These are phyloP conservation scores for Leccinum disarticulatum DNA, from an alignment of 768 basidiomycete genomes.

Conservation along the genomic window DNA sequence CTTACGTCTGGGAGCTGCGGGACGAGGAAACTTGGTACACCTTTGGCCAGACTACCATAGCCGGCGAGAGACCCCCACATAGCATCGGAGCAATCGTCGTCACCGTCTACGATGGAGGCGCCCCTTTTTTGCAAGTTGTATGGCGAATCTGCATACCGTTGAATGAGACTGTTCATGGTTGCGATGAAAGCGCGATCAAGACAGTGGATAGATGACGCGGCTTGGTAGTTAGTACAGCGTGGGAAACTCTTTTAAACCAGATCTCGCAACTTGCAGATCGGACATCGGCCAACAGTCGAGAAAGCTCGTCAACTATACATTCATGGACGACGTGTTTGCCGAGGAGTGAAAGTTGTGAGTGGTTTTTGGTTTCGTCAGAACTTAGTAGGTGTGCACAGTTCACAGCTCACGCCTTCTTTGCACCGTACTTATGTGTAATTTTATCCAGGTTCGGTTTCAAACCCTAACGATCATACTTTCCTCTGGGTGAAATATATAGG, in stretches of 20 bases:
- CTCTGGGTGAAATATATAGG: neutral
- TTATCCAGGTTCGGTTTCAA: no score
- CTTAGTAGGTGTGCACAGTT: no score
- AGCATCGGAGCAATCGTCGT: constrained; percentile 63
- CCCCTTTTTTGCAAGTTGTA: constrained; percentile 49
- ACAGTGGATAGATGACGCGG: constrained; percentile 32
- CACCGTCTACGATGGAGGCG: constrained; percentile 50
- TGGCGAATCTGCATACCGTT: constrained; percentile 63
- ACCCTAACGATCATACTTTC: no score
- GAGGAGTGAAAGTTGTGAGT: no score
- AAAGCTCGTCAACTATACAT: no score
- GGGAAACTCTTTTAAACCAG: no score
- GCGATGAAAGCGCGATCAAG: constrained; percentile 17
- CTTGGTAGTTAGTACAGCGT: constrained; percentile 6
- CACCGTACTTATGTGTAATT: no score
- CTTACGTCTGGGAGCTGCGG: constrained; percentile 78
- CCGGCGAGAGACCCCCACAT: constrained; percentile 85
- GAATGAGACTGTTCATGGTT: constrained; percentile 71
- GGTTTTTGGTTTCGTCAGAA: no score
- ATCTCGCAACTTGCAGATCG: no score
- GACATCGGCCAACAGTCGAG: no score
- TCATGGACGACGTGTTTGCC: no score
- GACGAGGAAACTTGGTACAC: constrained; percentile 68
- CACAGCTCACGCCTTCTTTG: no score
- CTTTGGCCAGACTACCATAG: constrained; percentile 71